phyloP scores from a whole-genome alignment of 768 basidiomycete species.

The Coprinopsis marcescibilis region DNA sequence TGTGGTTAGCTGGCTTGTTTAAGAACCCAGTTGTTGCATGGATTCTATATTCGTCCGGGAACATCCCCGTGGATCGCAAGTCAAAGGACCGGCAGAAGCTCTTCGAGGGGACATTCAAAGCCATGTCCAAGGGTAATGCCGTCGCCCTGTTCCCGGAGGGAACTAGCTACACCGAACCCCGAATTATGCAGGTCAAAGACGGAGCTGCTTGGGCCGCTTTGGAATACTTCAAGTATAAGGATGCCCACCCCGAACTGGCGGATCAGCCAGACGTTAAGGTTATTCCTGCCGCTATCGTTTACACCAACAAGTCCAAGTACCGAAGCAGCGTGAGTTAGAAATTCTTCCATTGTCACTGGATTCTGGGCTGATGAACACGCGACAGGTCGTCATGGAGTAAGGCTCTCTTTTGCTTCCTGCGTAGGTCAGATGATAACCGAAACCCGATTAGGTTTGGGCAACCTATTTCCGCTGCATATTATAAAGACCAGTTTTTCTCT shows the following conservation, averaged over 20 bases:
- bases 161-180: slow-evolving; percentile 88
- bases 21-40: slow-evolving; percentile 66
- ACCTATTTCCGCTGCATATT: slow-evolving; percentile 72
- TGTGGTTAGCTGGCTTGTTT: slow-evolving; percentile 65
- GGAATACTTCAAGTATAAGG: slow-evolving; percentile 82
- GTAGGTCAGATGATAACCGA: slow-evolving; percentile 2
- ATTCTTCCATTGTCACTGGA: neutral
- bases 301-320: slow-evolving; percentile 95
- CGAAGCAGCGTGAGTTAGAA: slow-evolving; percentile 68
- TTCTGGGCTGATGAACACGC: neutral
- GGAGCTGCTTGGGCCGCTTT: slow-evolving; percentile 93
- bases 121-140: slow-evolving; percentile 68
- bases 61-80: slow-evolving; percentile 95
- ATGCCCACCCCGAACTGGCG: slow-evolving; percentile 44
- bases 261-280: slow-evolving; percentile 50
- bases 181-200: slow-evolving; percentile 89
- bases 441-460: slow-evolving; percentile 60
- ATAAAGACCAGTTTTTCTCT: slow-evolving; percentile 73
- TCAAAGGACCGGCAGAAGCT: slow-evolving; percentile 86
- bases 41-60: slow-evolving; percentile 85
- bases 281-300: slow-evolving; percentile 84
- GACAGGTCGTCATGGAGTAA: slow-evolving; percentile 69
- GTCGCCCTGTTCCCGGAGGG: slow-evolving; percentile 96
- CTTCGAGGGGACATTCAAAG: slow-evolving; percentile 86
- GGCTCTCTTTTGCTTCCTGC: slow-evolving; percentile 17